Evolutionary conservation across 1,139 yeast species (phyloP), one percentile per base, ranked within the genome.

Genomic region (Groenewaldozyma sp.): DNA sequence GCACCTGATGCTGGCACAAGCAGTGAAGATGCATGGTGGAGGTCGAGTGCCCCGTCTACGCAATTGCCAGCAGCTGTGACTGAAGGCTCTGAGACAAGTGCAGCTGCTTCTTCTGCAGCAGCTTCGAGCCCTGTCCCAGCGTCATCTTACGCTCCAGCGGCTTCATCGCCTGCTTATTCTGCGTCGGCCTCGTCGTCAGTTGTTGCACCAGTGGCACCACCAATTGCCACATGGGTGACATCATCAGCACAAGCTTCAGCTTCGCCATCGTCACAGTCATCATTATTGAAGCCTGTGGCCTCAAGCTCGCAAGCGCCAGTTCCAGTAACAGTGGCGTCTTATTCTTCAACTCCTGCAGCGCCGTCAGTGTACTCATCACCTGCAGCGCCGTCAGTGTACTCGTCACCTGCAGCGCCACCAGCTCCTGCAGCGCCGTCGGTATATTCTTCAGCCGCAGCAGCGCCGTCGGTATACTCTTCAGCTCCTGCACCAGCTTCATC

Each of bases 381-480:
- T 10, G 31, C 37, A 2, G 13, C 36, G 14, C 3, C 18, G 13
- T 13, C 24, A 28, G 38, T 24, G 4, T 13, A 38, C 2, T n/a
- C 37, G 11, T 24, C 16, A 14, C 19, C 37, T 16, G 9, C 7
- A 14, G 37, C 19, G 31, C 16, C 37, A 9, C 10, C 34, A 5
- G 38, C 36, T 24, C 39, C 36, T 7, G 10, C 36, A 20, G 36
- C 28, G 39, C 13, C 33, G 14, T 34, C 47, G n/a, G n/a, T n/a
- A n/a, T n/a, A n/a, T n/a, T n/a, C 27, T 34, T 29, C 34, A 14
- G 17, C 27, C 34, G 18, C 42, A 3, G 20, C 36, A 7, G 31
- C 32, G 16, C 24, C 34, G 6, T 39, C 32, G 21, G 37, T 36
- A 22, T 14, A 38, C 9, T 21, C 44, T 9, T 34, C 37, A 16